phyloP scores from a whole-genome alignment of 768 basidiomycete species.

The Phylloporus sp. region DNA sequence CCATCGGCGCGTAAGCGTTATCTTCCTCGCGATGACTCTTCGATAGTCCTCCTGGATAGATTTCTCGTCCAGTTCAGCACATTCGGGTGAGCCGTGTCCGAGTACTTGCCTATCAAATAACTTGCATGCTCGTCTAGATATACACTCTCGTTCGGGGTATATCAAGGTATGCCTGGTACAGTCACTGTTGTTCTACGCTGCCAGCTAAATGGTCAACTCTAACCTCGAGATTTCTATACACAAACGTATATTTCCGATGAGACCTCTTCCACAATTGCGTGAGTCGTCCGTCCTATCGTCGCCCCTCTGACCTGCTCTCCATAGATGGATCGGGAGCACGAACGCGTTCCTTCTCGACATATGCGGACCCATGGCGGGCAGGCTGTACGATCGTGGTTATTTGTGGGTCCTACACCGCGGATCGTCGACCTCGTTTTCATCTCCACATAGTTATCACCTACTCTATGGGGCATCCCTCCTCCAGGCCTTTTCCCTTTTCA shows the following conservation, averaged over 20 bases:
- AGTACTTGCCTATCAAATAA: not conserved
- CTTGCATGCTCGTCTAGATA: conserved; percentile 23
- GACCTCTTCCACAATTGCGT: conserved; percentile 39
- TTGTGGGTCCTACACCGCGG: conserved; percentile 32
- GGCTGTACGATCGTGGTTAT: conserved; percentile 49
- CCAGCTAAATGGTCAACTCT: not conserved
- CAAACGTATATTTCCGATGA: conserved; percentile 34
- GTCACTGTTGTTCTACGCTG: not conserved
- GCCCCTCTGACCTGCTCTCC: not conserved
- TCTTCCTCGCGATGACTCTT: not conserved
- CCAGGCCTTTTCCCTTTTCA: conserved; percentile 35
- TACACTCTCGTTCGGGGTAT: conserved; percentile 38
- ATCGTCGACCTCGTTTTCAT: not conserved
- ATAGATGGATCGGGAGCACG: conserved; percentile 44
- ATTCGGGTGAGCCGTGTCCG: conserved; percentile 27
- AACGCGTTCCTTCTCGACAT: conserved; percentile 45
- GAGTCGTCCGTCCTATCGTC: conserved; percentile 10
- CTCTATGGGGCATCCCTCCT: conserved; percentile 28
- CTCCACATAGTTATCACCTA: conserved; percentile 19
- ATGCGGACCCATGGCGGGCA: conserved; percentile 42
- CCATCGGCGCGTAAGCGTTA: conserved; percentile 28
- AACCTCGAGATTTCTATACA: conserved; percentile 35
- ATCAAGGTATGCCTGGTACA: conserved; percentile 37
- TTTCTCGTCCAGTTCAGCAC: conserved; percentile 38
- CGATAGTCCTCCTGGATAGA: conserved; percentile 12